Conservation (phyloP, 345 rosid genomes). For the Euclidium syriacum region DNA sequence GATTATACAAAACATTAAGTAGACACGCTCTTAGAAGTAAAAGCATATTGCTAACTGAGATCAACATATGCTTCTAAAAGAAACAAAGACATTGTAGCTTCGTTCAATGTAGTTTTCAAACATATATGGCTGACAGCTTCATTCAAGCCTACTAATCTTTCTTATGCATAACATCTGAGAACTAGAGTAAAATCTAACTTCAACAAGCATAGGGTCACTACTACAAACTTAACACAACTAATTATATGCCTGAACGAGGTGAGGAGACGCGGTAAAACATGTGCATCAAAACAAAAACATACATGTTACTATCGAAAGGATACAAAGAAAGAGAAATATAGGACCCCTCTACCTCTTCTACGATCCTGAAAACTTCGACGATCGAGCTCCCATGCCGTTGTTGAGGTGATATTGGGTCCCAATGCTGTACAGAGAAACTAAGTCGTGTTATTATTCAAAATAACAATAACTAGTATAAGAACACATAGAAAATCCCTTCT, state of each 20-base stretch:
- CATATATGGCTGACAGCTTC: neutral
- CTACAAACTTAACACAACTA: neutral
- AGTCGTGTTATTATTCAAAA: constrained; percentile 4
- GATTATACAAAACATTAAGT: constrained; percentile 6
- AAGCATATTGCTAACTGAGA: neutral
- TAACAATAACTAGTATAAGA: neutral
- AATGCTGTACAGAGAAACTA: constrained; percentile 43
- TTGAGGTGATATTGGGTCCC: constrained; percentile 96
- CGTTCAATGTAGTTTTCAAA: no score
- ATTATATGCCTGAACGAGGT: neutral
- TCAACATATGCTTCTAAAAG: neutral
- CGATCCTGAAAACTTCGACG: constrained; percentile 93
- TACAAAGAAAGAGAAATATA: neutral
- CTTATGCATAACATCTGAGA: neutral
- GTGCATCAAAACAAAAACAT: neutral
- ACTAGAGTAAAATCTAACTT: neutral
- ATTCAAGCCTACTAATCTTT: neutral
- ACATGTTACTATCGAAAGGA: neutral
- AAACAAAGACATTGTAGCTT: no score
- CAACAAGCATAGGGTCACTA: neutral
- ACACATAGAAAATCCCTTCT: neutral
- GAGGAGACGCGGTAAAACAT: neutral
- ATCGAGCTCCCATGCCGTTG: constrained; percentile 93
- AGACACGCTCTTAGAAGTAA: neutral
- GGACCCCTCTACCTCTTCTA: constrained; percentile 79